These are phyloP conservation scores for Allantophomopsis lycopodina DNA, from an alignment of 2,329 filamentous ascomycete species.

Conservation along the genomic window DNA sequence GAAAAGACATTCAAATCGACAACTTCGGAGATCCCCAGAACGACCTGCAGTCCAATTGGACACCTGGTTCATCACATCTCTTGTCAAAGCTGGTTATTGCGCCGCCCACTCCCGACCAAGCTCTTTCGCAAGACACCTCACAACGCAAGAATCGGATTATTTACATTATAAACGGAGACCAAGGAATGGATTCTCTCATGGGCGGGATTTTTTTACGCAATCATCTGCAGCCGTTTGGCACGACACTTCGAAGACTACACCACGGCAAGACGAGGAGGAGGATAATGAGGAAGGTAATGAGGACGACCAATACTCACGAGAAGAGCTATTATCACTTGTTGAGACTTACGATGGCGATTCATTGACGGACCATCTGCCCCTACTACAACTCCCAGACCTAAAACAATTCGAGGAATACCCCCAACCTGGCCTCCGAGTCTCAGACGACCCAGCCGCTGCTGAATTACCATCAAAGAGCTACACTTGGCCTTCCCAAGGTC, in stretches of 20 bases:
- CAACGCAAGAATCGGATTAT: not conserved
- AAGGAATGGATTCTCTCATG: no score
- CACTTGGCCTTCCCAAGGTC: constrained; percentile 14
- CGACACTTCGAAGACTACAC: no score
- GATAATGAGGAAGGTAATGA: not conserved
- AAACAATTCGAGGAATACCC: constrained; percentile 22
- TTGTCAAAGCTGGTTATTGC: constrained; percentile 15
- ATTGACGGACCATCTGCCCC: constrained; percentile 38
- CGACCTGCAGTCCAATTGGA: constrained; percentile 8
- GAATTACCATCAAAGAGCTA: constrained; percentile 16
- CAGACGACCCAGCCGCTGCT: constrained; percentile 32
- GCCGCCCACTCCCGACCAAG: constrained; percentile 5
- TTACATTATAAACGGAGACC: no score
- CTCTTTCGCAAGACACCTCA: constrained; percentile 6
- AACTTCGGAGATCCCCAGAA: no score
- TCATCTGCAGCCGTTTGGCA: no score
- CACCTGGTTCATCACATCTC: constrained; percentile 18
- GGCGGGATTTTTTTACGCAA: no score
- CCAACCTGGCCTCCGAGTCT: constrained; percentile 32
- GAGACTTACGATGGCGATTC: constrained; percentile 31
- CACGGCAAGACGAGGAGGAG: not conserved
- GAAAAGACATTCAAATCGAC: no score
- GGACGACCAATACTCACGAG: constrained; percentile 2
- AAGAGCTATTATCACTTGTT: constrained; percentile 38
- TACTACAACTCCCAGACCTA: constrained; percentile 37